Percentiles rank a stretch among this genome's conserved stretches.
phyloP scores from a whole-genome alignment of 192 early-diverging fungal genomes.

The Backusella tuberculispora region DNA sequence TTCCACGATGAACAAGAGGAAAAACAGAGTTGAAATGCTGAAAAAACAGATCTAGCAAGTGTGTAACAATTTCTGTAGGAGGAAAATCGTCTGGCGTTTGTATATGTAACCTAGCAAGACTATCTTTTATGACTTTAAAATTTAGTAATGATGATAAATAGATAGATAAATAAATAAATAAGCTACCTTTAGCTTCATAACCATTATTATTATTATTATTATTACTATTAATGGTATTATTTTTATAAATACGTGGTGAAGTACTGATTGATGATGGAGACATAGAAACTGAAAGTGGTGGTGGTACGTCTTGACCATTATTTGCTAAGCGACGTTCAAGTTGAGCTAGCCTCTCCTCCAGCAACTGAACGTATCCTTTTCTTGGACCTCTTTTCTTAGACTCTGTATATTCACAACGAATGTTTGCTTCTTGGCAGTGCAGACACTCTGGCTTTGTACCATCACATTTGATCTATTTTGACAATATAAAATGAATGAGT shows the following conservation, averaged over 20 bases:
- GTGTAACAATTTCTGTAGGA: conserved; percentile 46
- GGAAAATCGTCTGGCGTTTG: conserved; percentile 38
- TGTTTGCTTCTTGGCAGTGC: conserved; percentile 29
- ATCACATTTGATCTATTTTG: conserved; percentile 36
- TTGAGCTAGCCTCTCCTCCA: conserved; percentile 36
- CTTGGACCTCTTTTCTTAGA: conserved; percentile 34
- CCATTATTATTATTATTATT: background rate
- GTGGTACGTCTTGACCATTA: background rate
- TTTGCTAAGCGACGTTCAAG: conserved; percentile 24
- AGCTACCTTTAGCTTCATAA: background rate
- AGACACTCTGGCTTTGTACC: conserved; percentile 35
- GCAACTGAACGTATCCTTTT: conserved; percentile 40
- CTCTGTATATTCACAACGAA: conserved; percentile 24
- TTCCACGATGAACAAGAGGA: conserved; percentile 51
- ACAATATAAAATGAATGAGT: background rate
- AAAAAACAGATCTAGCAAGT: conserved; percentile 53
- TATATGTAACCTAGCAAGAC: background rate
- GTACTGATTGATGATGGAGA: background rate
- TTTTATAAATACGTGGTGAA: background rate
- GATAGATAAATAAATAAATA: background rate
- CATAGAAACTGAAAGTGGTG: background rate
- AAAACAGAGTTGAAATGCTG: conserved; percentile 48
- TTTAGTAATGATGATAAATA: background rate
- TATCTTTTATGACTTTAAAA: background rate
- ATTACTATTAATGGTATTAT: background rate